Evolutionary conservation across 2,329 filamentous ascomycete species (phyloP).

Genomic region (Verticillium klebahnii): DNA sequence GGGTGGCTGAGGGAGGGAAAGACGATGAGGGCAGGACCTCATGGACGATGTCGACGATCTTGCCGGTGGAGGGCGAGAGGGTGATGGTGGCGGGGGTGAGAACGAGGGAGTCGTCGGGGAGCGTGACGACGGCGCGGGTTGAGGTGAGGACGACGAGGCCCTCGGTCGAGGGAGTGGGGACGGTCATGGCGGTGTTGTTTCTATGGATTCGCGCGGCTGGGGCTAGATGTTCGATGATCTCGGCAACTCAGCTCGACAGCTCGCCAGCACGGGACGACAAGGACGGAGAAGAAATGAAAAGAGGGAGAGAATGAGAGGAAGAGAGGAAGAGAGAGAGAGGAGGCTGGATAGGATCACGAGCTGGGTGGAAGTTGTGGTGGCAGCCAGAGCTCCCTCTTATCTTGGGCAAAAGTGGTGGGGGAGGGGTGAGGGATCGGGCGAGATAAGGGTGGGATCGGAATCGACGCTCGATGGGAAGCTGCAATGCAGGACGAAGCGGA

Average conservation of each 20-base stretch:
- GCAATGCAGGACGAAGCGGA: background rate
- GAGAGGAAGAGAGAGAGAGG: background rate
- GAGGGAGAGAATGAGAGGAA: background rate
- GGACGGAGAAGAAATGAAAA: background rate
- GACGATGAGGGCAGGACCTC: constrained; percentile 67
- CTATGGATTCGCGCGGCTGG: background rate
- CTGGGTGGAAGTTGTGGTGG: background rate
- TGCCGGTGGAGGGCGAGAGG: constrained; percentile 73
- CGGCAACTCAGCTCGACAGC: background rate
- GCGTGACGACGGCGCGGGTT: constrained; percentile 74
- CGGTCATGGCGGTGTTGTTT: constrained; percentile 23
- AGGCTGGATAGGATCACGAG: background rate
- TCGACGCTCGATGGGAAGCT: background rate
- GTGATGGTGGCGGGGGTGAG: constrained; percentile 80
- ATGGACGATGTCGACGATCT: constrained; percentile 73
- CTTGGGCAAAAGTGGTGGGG: background rate
- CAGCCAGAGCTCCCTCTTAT: background rate
- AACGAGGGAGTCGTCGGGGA: constrained; percentile 53
- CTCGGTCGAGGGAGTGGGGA: constrained; percentile 18
- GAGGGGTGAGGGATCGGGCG: background rate
- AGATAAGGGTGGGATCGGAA: background rate
- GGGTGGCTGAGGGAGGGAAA: constrained; percentile 69
- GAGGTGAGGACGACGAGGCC: constrained; percentile 74
- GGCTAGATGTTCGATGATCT: background rate
- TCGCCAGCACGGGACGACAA: background rate